Evolutionary conservation across 768 basidiomycete genomes (phyloP), one percentile per base, ranked within the genome.

Genomic region (Udeniomyces megalosporus): DNA sequence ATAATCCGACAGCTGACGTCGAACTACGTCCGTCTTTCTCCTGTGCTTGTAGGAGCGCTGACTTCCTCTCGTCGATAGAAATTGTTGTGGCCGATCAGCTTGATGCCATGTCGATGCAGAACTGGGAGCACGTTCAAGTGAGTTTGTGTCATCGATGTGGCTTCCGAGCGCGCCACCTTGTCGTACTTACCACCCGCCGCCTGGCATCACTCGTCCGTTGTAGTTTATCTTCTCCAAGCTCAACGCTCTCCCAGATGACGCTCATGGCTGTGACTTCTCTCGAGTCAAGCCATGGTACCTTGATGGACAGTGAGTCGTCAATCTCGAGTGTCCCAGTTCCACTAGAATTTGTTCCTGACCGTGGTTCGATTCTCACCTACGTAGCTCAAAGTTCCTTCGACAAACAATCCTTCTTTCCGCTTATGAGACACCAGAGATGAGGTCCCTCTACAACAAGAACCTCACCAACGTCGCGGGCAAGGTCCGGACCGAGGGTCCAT

Each of bases 271-370:
- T 26, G 95, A 97, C 74, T 96, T 97, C 75, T 93, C 91, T 11
- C 82, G 95, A 12, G 86, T 97, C 69, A 97, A 95, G 74, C 88
- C 90, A 0, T 97, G 95, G 95, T 95, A 92, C 72, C 80, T 97
- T 12, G 93, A 97, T 68, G 86, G 85, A 71, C 81, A 89, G 92
- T 95, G 74, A 70, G 88, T 76, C 10, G 12, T 49, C 45, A 14
- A 31, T 14, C 26, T 51, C 26, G 15, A 4, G 24, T 22, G 28
- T 28, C 44, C 32, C 26, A 17, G 11, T 49, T n/a, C 12, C 24
- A 3, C 49, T 17, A 8, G 10, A 8, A 8, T 42, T 38, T 29
- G 42, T 34, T 22, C 17, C 50, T 26, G 31, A 54, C 56, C 20
- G 8, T 34, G 17, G 42, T 5, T 32, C 35, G 38, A 12, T 55